Evolutionary conservation across 164 flowering plant genomes (phyloP), one percentile per base, ranked within the genome.

Genomic region (Paratinospora sagittata): DNA sequence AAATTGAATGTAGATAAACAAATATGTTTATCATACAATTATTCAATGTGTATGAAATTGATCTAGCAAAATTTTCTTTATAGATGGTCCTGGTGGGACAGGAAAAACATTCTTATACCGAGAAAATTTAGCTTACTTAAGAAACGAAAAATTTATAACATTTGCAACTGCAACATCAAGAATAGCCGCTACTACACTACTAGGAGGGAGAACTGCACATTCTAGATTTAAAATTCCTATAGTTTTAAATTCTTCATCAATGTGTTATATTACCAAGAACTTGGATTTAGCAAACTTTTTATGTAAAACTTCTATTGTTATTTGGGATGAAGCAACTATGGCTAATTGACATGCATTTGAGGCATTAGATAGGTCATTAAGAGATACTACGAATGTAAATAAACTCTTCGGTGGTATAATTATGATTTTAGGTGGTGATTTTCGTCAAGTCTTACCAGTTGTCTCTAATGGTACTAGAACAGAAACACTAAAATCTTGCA

Each of bases 161-260:
- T 2, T 81, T 17, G 74, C 77, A 26, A 69, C 33, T 1, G 66
- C 76, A 0, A 24, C 79, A 4, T 76, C 65, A 0, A 73, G 82
- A 0, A 62, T 82, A 16, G 72, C 52, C 0, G 69, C 79, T 33
- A 68, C 75, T 0, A 49, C 64, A 1, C 7, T 80, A 0, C 78
- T 74, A 0, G 62, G 78, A 0, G 80, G 81, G 8, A n/a, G 72
- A 14, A 82, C 80, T 2, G 66, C 85, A 3, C 80, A 80, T 45
- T 82, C 77, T 21, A 16, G 76, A 0, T 77, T 82, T 14, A 77
- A 77, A 45, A 70, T 80, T 0, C 78, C 14, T 55, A 36, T 11
- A 55, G 33, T 11, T 19, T n/a, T n/a, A n/a, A n/a, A n/a, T n/a
- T n/a, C n/a, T n/a, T n/a, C n/a, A n/a, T n/a, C n/a, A n/a, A n/a